Percentiles rank a stretch among this genome's conserved stretches.
Evolutionary conservation across 139 green algal species (phyloP).

Genomic region (Closterium sp.): DNA sequence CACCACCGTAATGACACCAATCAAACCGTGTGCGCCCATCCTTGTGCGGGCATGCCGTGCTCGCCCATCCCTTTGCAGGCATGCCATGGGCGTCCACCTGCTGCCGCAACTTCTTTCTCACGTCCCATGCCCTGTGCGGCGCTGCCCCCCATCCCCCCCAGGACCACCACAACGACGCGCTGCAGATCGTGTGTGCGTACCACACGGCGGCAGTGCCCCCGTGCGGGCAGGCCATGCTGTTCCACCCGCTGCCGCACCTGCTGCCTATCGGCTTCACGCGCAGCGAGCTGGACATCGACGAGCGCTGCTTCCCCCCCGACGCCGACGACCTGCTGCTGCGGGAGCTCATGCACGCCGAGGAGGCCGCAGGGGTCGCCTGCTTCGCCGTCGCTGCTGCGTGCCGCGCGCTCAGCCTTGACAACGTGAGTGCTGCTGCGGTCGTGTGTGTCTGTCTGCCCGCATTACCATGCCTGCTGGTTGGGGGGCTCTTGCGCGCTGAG

Average conservation of each 20-base stretch:
- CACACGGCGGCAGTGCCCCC: neutral
- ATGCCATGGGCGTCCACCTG: neutral
- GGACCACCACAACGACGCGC: slow-evolving; percentile 5
- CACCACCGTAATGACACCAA: too few species aligned
- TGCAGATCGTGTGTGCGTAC: neutral
- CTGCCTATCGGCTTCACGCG: neutral
- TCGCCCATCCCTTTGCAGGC: neutral
- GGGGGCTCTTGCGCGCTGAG: too few species aligned
- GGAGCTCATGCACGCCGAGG: neutral
- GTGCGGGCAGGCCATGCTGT: neutral
- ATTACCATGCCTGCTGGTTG: too few species aligned
- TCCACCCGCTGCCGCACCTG: neutral
- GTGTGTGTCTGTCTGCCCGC: neutral
- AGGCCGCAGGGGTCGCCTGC: neutral
- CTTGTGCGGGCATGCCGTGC: neutral
- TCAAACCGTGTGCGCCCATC: too few species aligned
- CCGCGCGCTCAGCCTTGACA: slow-evolving; percentile 2
- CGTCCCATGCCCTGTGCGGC: neutral
- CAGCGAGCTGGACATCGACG: neutral
- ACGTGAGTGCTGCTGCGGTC: neutral
- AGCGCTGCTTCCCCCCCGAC: neutral
- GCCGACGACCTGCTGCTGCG: neutral
- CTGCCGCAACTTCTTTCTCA: neutral
- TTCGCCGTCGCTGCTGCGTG: neutral
- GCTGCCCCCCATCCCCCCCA: neutral